Base-by-base conservation (phyloP, 169 alveolate genomes). In the Eimeria falciformis region DNA sequence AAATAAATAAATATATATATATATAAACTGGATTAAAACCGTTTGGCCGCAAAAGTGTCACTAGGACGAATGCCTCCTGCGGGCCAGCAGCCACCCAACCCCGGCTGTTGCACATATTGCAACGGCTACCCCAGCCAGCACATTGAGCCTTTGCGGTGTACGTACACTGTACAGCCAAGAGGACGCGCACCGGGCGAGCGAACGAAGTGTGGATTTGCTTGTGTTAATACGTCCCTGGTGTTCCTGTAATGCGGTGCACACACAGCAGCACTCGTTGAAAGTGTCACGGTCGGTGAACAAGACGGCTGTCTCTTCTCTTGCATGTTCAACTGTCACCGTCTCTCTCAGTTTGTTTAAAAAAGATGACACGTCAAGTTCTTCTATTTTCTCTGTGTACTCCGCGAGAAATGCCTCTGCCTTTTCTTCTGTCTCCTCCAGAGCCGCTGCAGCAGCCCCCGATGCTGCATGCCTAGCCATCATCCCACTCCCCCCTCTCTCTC, bases 51-150 rank as follows among this genome's bases (percentile, higher is more conserved):
- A n/a, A n/a, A n/a, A n/a, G n/a, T n/a, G n/a, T n/a, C n/a, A n/a
- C n/a, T n/a, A n/a, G n/a, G n/a, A n/a, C 62, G 12, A 62, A 62
- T 81, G 75, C 55, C 89, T 45, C 29, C 89, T 47, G 33, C 89
- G 45, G 47, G 56, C 77, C 43, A 21, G 37, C 27, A 81, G 2
- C 89, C 89, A 81, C 37, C 50, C 6, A 33, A 81, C 58, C 40
- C 75, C 89, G 33, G 56, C 33, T 25, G 89, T 65, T 56, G 47
- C 75, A 23, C 87, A 55, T n/a, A n/a, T n/a, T 23, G 73, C 71
- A 27, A 14, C 88, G 29, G 56, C 73, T 6, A 55, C 89, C 3
- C 58, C 37, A 45, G 77, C 89, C 33, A 55, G 50, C 23, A 81
- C 23, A 23, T 6, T 6, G n/a, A 17, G 23, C 43, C 40, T 6